These are phyloP conservation scores for Metrosideros polymorpha DNA, from an alignment of 441 rosid genomes.

Conservation along the genomic window DNA sequence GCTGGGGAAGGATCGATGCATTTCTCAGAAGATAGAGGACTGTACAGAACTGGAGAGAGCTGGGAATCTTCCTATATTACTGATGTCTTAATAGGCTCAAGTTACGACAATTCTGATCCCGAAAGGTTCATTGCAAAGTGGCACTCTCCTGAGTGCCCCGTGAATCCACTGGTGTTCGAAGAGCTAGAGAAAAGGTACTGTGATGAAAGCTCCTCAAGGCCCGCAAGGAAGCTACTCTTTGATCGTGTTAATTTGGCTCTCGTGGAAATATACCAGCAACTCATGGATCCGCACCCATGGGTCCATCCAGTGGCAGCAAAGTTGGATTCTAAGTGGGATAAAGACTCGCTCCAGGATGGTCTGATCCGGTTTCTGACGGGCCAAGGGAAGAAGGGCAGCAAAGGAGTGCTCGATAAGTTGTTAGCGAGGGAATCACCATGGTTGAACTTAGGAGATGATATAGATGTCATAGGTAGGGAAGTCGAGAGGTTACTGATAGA, in stretches of 20 bases:
- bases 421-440: conserved; percentile 31
- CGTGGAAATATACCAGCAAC: conserved; percentile 31
- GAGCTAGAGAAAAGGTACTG: conserved; percentile 66
- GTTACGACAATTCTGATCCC: conserved; percentile 30
- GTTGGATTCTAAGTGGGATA: conserved; percentile 21
- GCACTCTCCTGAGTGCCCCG: conserved; percentile 55
- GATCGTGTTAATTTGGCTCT: conserved; percentile 58
- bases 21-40: conserved; percentile 18
- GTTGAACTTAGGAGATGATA: conserved; percentile 46
- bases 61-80: conserved; percentile 48
- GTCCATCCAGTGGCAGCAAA: conserved; percentile 17
- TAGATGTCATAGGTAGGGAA: conserved; percentile 60
- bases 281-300: conserved; percentile 50
- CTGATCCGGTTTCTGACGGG: conserved; percentile 27
- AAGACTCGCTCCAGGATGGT: conserved; percentile 27
- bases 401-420: conserved; percentile 24
- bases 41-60: conserved; percentile 26
- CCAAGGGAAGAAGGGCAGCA: conserved; percentile 22
- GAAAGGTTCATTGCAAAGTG: conserved; percentile 39
- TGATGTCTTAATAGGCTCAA: conserved; percentile 42
- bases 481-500: conserved; percentile 58
- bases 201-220: conserved; percentile 18
- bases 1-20: conserved; percentile 21
- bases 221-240: conserved; percentile 66
- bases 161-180: conserved; percentile 54